A percentile compares a stretch with the other conserved stretches of the same genome.
These are phyloP conservation scores for Babesia bigemina DNA, from an alignment of 169 alveolate genomes.

Conservation along the genomic window DNA sequence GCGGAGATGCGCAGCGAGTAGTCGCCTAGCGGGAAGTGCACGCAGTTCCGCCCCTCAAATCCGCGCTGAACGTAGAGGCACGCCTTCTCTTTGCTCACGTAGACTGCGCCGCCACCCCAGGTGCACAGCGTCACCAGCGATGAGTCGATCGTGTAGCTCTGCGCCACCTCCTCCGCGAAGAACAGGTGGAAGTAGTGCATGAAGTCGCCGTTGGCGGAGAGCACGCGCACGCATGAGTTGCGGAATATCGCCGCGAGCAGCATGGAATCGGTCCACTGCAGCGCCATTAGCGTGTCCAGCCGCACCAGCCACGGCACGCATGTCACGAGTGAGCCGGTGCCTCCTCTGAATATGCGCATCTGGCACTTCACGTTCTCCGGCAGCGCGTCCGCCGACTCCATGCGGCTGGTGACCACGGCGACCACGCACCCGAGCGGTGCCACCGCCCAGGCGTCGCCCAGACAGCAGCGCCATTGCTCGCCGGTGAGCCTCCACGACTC, in stretches of 20 bases:
- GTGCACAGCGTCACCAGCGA: constrained; percentile 18
- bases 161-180: constrained; percentile 21
- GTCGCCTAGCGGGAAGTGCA: constrained; percentile 31
- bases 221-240: constrained; percentile 64
- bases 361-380: constrained; percentile 49
- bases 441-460: constrained; percentile 51
- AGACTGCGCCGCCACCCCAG: constrained; percentile 58
- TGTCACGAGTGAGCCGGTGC: constrained; percentile 32
- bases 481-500: constrained; percentile 36
- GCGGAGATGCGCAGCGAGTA: constrained; percentile 41
- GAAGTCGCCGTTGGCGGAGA: constrained; percentile 61
- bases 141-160: constrained; percentile 11
- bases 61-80: constrained; percentile 58
- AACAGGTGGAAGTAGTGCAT: constrained; percentile 48
- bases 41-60: constrained; percentile 30
- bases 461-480: constrained; percentile 20
- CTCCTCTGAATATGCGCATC: constrained; percentile 53
- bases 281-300: constrained; percentile 39
- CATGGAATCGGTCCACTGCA: constrained; percentile 57
- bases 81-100: constrained; percentile 38
- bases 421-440: constrained; percentile 61
- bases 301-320: constrained; percentile 57
- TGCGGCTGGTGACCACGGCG: constrained; percentile 40
- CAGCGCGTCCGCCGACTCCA: constrained; percentile 4
- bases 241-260: constrained; percentile 48